phyloP scores from a whole-genome alignment of 768 basidiomycete genomes.

The Agaricus sinodeliciosus region DNA sequence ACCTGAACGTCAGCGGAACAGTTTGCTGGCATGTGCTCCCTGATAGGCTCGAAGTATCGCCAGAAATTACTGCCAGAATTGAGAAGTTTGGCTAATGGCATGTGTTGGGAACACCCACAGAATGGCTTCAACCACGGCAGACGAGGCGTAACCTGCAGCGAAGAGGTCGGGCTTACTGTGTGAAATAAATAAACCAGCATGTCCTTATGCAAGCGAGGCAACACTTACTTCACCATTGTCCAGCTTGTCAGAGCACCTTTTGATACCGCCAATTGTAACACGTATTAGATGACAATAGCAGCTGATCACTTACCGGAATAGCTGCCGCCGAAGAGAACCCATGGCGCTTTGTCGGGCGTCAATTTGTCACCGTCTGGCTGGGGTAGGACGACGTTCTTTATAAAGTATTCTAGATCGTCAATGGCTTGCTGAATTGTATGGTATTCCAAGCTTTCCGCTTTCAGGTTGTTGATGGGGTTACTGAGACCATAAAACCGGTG shows the following conservation, averaged over 20 bases:
- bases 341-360: slow-evolving; percentile 46
- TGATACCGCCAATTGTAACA: background rate
- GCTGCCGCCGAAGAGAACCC: slow-evolving; percentile 46
- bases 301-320: slow-evolving; percentile 32
- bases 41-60: slow-evolving; percentile 70
- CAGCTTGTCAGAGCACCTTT: slow-evolving; percentile 46
- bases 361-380: slow-evolving; percentile 60
- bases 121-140: slow-evolving; percentile 60
- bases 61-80: slow-evolving; percentile 43
- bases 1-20: slow-evolving; percentile 68
- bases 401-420: slow-evolving; percentile 66
- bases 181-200: background rate
- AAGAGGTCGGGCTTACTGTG: slow-evolving; percentile 56
- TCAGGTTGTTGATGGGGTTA: slow-evolving; percentile 60
- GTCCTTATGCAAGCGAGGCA: background rate
- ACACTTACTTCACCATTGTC: slow-evolving; percentile 60
- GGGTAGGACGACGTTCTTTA: slow-evolving; percentile 56
- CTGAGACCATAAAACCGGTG: slow-evolving; percentile 76
- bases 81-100: background rate
- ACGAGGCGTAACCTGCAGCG: slow-evolving; percentile 60
- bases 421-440: slow-evolving; percentile 73
- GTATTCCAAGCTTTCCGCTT: slow-evolving; percentile 44
- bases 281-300: background rate
- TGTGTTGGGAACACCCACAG: slow-evolving; percentile 23
- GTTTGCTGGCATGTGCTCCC: slow-evolving; percentile 60